phyloP scores from a whole-genome alignment of 2,329 filamentous ascomycete genomes.

The Myriosclerotinia duriaeana region DNA sequence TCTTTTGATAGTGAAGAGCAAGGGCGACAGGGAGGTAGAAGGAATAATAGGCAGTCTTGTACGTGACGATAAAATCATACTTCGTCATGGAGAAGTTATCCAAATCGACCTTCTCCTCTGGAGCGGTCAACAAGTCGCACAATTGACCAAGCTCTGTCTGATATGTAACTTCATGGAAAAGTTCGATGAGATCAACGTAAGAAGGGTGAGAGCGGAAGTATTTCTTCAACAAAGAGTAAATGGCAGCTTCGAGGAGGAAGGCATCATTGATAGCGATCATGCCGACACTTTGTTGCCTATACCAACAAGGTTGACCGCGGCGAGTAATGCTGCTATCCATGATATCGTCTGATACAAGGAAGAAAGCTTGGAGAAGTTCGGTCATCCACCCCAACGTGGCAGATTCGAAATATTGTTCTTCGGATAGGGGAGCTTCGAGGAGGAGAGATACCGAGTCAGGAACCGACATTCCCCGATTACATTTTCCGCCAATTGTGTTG shows the following conservation, averaged over 20 bases:
- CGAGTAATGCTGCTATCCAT: slow-evolving; percentile 97
- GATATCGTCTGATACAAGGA: slow-evolving; percentile 97
- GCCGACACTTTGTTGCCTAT: slow-evolving; percentile 82
- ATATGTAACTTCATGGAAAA: slow-evolving; percentile 92
- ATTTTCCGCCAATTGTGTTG: slow-evolving; percentile 93
- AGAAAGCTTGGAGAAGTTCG: slow-evolving; percentile 97
- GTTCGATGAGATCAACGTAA: slow-evolving; percentile 89
- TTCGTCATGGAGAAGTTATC: slow-evolving; percentile 94
- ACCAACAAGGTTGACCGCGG: slow-evolving; percentile 95
- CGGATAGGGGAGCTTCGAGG: slow-evolving; percentile 66
- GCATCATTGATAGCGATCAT: slow-evolving; percentile 98
- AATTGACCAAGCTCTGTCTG: slow-evolving; percentile 95
- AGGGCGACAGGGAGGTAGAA: slow-evolving; percentile 97
- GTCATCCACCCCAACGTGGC: slow-evolving; percentile 95
- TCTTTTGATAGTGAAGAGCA: slow-evolving; percentile 78
- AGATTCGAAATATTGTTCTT: slow-evolving; percentile 84
- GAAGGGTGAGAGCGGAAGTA: slow-evolving; percentile 83
- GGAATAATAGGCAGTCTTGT: slow-evolving; percentile 99
- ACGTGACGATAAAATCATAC: slow-evolving; percentile 97
- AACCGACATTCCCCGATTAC: slow-evolving; percentile 97
- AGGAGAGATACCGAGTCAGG: slow-evolving; percentile 86
- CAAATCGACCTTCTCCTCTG: slow-evolving; percentile 89
- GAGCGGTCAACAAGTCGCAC: slow-evolving; percentile 91
- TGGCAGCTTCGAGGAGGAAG: slow-evolving; percentile 88
- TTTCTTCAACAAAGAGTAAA: slow-evolving; percentile 91